Base-by-base conservation (phyloP, 2,329 filamentous ascomycete genomes). In the Parasarocladium wereldwijsianum region DNA sequence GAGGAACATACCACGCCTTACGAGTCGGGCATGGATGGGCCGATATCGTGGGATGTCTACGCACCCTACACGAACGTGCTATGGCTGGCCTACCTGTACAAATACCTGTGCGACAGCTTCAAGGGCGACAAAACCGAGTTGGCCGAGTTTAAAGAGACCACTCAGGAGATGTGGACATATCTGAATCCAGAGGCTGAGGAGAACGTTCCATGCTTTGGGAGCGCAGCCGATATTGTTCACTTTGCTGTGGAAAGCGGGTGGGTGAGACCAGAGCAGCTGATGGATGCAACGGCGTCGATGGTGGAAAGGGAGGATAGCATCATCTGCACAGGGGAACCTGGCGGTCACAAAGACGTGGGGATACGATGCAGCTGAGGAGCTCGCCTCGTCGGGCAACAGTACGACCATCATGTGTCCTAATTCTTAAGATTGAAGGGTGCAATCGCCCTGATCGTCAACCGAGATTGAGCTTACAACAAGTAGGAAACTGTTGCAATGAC, bases 51-150 rank as follows among this genome's bases (percentile, higher is more conserved):
- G 72, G 46, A 54, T 5, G 55, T 50, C 1, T 63, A 66, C 38
- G 58, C 58, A 17, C 69, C 72, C 1, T 76, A 76, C 45, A 74
- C 67, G 4, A 77, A 77, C 37, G 68, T 76, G 2, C 51, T 77
- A 12, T 77, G 72, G 72, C 56, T 77, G 24, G 65, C 68, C 3
- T 76, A 75, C 37, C 51, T 74, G 5, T 73, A 73, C 40, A 51
- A 57, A 20, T 73, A 71, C 45, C 47, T 73, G 33, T 40, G 54
- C 3, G 39, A 36, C 6, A 54, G 62, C 35, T 73, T 68, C 38
- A 36, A 40, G 8, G 66, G 67, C 5, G 51, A 56, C 7, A 58
- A 54, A 38, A 54, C 51, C 34, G 58, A 64, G 13, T 43, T 71
- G 9, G 43, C 42, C 4, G 36, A 38, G 3, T 75, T 74, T 41